Percentiles rank a stretch among this genome's conserved stretches.
These are phyloP conservation scores for Cardiosporidium cionae DNA, from an alignment of 169 alveolate genomes.

Conservation along the genomic window DNA sequence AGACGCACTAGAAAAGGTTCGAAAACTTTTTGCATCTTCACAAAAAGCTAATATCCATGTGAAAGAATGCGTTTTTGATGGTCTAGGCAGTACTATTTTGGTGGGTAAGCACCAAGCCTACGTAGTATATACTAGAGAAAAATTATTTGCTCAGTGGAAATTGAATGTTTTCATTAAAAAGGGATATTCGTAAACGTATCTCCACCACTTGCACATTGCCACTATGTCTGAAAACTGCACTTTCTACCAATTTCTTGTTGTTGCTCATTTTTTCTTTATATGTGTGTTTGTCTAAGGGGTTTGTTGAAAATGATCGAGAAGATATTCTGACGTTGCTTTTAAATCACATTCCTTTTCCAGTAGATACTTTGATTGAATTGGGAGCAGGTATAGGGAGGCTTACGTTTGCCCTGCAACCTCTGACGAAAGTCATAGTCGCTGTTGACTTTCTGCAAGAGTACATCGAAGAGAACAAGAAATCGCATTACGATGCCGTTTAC, in stretches of 20 bases:
- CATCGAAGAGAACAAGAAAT: neutral
- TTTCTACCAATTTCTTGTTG: no score
- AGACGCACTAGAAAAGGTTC: slow-evolving; percentile 6
- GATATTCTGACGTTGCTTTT: neutral
- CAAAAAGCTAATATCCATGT: neutral
- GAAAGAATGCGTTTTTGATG: neutral
- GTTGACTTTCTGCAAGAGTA: slow-evolving; percentile 13
- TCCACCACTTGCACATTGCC: neutral
- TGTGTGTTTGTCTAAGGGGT: no score
- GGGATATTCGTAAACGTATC: neutral
- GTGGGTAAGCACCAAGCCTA: neutral
- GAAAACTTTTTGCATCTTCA: no score
- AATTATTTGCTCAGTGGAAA: neutral
- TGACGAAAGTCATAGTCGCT: neutral
- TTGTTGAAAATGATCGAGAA: neutral
- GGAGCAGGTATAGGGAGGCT: slow-evolving; percentile 19
- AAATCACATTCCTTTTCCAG: neutral
- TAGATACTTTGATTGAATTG: neutral
- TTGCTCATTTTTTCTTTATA: no score
- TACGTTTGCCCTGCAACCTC: neutral
- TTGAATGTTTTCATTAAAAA: neutral
- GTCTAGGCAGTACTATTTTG: neutral
- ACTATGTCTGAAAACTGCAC: no score
- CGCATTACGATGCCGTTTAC: neutral
- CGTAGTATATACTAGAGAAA: neutral